phyloP scores from a whole-genome alignment of 805 yeast genomes.

The Candida palmyrensis region DNA sequence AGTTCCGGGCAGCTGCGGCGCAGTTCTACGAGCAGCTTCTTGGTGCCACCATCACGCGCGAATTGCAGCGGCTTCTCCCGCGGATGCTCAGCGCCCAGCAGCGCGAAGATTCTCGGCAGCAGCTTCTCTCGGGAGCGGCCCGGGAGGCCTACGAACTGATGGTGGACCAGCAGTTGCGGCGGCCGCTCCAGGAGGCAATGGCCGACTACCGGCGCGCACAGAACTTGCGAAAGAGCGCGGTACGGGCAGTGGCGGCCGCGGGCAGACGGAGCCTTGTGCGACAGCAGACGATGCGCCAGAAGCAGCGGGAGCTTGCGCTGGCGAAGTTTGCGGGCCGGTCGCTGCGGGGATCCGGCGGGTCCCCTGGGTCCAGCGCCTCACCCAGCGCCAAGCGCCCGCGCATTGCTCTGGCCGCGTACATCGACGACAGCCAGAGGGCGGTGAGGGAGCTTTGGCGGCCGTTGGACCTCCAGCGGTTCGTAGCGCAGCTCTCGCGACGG shows the following conservation, averaged over 20 bases:
- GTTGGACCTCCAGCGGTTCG: conserved; percentile 31
- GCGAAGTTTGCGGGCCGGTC: conserved; percentile 12
- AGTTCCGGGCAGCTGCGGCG: conserved; percentile 23
- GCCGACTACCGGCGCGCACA: conserved; percentile 39
- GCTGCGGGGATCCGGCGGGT: too few species aligned
- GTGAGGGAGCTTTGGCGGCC: conserved; percentile 46
- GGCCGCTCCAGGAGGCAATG: conserved; percentile 33
- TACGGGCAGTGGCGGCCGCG: conserved; percentile 25
- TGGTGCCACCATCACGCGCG: conserved; percentile 16
- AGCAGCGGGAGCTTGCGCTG: conserved; percentile 24
- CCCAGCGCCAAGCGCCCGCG: too few species aligned
- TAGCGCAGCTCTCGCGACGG: conserved; percentile 21
- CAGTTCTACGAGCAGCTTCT: conserved; percentile 18
- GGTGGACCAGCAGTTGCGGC: conserved; percentile 50
- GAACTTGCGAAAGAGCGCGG: conserved; percentile 21
- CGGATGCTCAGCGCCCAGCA: conserved; percentile 19
- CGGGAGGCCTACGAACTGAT: conserved; percentile 56
- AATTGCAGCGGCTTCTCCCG: conserved; percentile 19
- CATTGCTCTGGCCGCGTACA: conserved; percentile 18
- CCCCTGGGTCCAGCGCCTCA: too few species aligned
- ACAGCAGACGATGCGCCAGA: conserved; percentile 22
- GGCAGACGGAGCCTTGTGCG: conserved; percentile 21
- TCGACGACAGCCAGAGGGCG: conserved; percentile 24
- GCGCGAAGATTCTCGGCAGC: conserved; percentile 13
- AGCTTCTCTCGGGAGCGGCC: conserved; percentile 35